Percentiles rank a stretch among this genome's conserved stretches.
phyloP scores from a whole-genome alignment of 352 stramenopile species.

The Globisporangium canariense region DNA sequence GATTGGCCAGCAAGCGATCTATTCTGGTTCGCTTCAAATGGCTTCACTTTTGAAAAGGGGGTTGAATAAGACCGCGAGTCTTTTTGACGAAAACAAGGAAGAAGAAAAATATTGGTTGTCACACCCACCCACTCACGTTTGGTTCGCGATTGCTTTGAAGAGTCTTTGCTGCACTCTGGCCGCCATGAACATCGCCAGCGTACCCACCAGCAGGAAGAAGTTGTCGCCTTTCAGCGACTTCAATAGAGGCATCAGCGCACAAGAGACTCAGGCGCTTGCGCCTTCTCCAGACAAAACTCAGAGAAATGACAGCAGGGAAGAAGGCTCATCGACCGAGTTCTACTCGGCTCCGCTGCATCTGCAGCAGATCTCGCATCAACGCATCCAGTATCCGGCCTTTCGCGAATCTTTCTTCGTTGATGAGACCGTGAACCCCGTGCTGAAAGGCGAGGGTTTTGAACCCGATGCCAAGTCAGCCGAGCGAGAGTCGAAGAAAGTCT shows the following conservation, averaged over 20 bases:
- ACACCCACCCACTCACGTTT: neutral
- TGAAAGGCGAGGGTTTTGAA: constrained; percentile 35
- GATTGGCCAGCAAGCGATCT: constrained; percentile 14
- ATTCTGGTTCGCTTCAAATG: neutral
- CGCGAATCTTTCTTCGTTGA: constrained; percentile 68
- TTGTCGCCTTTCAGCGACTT: neutral
- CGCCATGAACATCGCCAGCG: constrained; percentile 18
- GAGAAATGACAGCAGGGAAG: neutral
- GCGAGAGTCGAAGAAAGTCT: constrained; percentile 50
- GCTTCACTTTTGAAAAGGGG: constrained; percentile 1
- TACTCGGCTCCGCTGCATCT: neutral
- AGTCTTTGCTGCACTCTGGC: neutral
- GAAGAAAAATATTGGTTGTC: neutral
- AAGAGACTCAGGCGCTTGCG: neutral
- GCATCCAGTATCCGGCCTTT: constrained; percentile 47
- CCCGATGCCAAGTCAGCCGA: constrained; percentile 28
- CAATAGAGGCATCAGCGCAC: neutral
- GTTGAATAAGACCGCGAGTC: constrained; percentile 7
- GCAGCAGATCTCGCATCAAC: constrained; percentile 15
- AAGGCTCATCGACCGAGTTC: neutral
- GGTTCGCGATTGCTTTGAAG: neutral
- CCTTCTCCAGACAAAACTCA: neutral
- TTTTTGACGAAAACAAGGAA: neutral
- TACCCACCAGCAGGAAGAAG: neutral
- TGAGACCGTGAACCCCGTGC: constrained; percentile 36